Conservation (phyloP, 257 asterid genomes). For the Striga asiatica region DNA sequence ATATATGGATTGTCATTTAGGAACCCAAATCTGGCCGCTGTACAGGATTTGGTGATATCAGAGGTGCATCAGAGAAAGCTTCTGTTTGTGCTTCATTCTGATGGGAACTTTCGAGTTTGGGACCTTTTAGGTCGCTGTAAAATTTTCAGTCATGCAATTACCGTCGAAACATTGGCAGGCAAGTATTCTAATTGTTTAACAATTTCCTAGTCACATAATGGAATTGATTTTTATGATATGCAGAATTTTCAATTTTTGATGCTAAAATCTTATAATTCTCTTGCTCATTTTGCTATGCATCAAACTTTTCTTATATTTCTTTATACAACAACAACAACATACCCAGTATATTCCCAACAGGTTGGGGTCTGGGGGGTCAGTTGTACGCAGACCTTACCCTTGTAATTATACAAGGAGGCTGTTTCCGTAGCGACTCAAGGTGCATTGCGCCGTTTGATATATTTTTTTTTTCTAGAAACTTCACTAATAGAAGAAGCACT, state of each 20-base stretch:
- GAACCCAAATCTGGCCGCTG: conserved; percentile 52
- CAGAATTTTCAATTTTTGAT: background rate
- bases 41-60: conserved; percentile 59
- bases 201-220: background rate
- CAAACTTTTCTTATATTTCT: background rate
- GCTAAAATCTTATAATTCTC: background rate
- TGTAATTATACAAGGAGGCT: too few relatives aligned
- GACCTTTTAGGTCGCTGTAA: conserved; percentile 43
- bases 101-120: conserved; percentile 83
- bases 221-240: conserved; percentile 5
- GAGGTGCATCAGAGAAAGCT: conserved; percentile 46
- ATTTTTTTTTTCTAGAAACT: too few relatives aligned
- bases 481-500: too few relatives aligned
- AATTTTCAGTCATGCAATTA: conserved; percentile 52
- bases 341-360: too few relatives aligned
- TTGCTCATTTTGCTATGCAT: conserved; percentile 4
- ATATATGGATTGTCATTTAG: conserved; percentile 26
- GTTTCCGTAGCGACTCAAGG: too few relatives aligned
- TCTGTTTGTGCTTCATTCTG: conserved; percentile 83
- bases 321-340: background rate
- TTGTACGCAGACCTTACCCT: too few relatives aligned
- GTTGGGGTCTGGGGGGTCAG: too few relatives aligned
- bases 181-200: conserved; percentile 18
- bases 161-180: conserved; percentile 41
- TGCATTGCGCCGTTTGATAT: too few relatives aligned